phyloP scores from a whole-genome alignment of 1,284 basidiomycete species.

The Cryptococcus sp. region DNA sequence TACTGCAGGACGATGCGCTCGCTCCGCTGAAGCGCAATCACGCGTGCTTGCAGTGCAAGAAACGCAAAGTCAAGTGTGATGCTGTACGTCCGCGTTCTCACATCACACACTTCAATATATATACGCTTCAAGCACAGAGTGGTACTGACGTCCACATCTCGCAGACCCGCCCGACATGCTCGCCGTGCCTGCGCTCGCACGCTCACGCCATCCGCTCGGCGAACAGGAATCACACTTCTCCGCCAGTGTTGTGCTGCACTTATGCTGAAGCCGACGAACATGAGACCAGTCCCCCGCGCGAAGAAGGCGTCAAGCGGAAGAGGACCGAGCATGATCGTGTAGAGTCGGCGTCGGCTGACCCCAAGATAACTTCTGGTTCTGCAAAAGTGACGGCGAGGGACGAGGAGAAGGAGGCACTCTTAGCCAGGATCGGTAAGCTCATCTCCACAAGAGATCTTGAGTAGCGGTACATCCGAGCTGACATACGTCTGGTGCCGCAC shows the following conservation, averaged over 20 bases:
- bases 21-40: conserved; percentile 50
- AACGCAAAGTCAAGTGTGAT: conserved; percentile 50
- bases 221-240: conserved; percentile 35
- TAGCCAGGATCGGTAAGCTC: conserved; percentile 33
- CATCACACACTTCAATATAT: no score
- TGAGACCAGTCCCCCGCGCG: neutral
- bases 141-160: neutral
- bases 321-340: conserved; percentile 11
- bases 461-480: neutral
- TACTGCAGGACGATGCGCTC: conserved; percentile 45
- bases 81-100: conserved; percentile 28
- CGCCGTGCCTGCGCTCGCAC: conserved; percentile 48
- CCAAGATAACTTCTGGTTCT: neutral
- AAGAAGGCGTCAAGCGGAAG: neutral
- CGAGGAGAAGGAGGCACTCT: conserved; percentile 33
- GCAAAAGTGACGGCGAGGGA: conserved; percentile 3
- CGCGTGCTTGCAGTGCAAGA: conserved; percentile 51
- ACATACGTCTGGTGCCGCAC: neutral
- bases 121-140: neutral
- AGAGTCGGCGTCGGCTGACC: neutral
- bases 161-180: conserved; percentile 40
- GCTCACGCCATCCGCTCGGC: conserved; percentile 47
- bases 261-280: conserved; percentile 36
- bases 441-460: neutral
- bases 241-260: conserved; percentile 35